Conservation (phyloP, 208 protist species). For the Trypanosoma theileri region DNA sequence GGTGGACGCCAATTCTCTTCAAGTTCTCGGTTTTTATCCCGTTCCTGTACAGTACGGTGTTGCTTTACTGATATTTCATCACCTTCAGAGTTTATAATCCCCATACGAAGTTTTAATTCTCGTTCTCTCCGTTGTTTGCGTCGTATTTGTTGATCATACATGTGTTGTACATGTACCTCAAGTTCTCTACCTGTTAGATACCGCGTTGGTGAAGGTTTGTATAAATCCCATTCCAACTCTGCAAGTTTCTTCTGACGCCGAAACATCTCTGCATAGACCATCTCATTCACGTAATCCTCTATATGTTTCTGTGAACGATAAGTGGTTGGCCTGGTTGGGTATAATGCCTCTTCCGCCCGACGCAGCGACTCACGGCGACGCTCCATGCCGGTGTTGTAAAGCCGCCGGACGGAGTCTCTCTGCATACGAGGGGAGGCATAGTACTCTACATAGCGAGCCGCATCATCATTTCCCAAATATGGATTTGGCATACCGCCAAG, state of each 20-base stretch:
- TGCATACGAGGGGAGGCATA: slow-evolving; percentile 76
- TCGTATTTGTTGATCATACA: slow-evolving; percentile 67
- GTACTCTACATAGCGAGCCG: slow-evolving; percentile 71
- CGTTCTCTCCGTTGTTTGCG: slow-evolving; percentile 34
- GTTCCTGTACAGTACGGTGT: not conserved
- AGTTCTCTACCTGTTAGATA: slow-evolving; percentile 37
- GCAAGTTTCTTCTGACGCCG: slow-evolving; percentile 65
- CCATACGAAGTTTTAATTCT: slow-evolving; percentile 45
- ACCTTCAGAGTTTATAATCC: slow-evolving; percentile 25
- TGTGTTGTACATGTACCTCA: slow-evolving; percentile 51
- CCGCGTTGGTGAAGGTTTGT: slow-evolving; percentile 37
- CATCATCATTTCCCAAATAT: slow-evolving; percentile 63
- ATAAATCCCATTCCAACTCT: slow-evolving; percentile 61
- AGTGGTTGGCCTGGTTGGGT: slow-evolving; percentile 40
- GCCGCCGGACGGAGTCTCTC: slow-evolving; percentile 62
- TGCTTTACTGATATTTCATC: not conserved
- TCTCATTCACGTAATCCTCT: slow-evolving; percentile 56
- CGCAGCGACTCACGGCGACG: slow-evolving; percentile 41
- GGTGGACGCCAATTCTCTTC: slow-evolving; percentile 62
- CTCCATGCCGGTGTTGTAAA: slow-evolving; percentile 57
- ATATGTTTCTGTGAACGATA: slow-evolving; percentile 62
- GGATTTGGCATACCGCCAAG: slow-evolving; percentile 61
- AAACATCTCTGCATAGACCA: slow-evolving; percentile 66
- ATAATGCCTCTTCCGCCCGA: slow-evolving; percentile 45
- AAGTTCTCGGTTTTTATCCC: slow-evolving; percentile 17